A percentile compares a stretch with the other conserved stretches of the same genome.
phyloP scores from a whole-genome alignment of 495 filamentous ascomycete genomes.

The Aspergillus asperescens region DNA sequence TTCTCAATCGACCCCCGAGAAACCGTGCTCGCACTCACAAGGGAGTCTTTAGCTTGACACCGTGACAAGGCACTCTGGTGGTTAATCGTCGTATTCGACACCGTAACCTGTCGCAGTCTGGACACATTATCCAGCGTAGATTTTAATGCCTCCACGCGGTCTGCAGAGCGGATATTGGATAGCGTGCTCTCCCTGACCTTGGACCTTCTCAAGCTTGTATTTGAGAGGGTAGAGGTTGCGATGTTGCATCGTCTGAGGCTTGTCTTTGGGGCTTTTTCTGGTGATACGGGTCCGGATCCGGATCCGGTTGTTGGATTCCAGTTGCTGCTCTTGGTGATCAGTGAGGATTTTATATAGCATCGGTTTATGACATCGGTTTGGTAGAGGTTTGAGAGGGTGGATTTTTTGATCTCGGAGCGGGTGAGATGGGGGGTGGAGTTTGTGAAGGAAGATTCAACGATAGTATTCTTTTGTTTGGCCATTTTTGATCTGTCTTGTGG shows the following conservation, averaged over 20 bases:
- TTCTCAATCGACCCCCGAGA: conserved; percentile 10
- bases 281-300: not conserved
- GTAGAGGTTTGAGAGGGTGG: conserved; percentile 18
- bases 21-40: conserved; percentile 20
- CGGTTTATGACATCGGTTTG: conserved; percentile 15
- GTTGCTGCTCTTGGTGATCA: not conserved
- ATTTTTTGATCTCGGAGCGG: conserved; percentile 18
- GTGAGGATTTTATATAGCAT: not conserved
- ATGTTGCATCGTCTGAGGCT: conserved; percentile 21
- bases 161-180: conserved; percentile 9
- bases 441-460: conserved; percentile 1
- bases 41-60: conserved; percentile 15
- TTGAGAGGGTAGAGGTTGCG: conserved; percentile 19
- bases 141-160: conserved; percentile 9
- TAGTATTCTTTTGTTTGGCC: conserved; percentile 3
- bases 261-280: not conserved
- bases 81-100: conserved; percentile 19
- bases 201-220: conserved; percentile 14
- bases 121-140: conserved; percentile 17
- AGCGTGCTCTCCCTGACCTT: conserved; percentile 18
- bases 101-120: conserved; percentile 16
- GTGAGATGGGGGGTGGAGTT: conserved; percentile 16
- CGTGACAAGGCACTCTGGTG: conserved; percentile 16
- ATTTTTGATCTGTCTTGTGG: not conserved
- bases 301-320: too few species aligned